phyloP scores from a whole-genome alignment of 2,329 filamentous ascomycete genomes.

The Fusarium oxysporum region DNA sequence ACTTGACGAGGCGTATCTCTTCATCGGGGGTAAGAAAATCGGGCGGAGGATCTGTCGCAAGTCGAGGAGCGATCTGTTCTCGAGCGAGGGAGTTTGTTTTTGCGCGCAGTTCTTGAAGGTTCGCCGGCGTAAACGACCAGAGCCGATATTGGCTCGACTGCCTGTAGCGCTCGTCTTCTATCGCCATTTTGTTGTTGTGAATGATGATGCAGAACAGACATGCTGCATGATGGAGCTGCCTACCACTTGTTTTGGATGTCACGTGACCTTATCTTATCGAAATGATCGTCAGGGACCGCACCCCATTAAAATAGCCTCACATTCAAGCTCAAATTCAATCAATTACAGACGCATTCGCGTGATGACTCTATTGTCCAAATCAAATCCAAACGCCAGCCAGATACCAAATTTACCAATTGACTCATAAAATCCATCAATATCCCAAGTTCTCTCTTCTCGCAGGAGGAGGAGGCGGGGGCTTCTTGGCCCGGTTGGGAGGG shows the following conservation, averaged over 20 bases:
- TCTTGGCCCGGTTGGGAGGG: slow-evolving; percentile 60
- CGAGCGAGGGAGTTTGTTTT: slow-evolving; percentile 83
- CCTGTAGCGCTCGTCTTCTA: slow-evolving; percentile 91
- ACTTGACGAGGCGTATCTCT: slow-evolving; percentile 83
- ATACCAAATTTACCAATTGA: slow-evolving; percentile 4
- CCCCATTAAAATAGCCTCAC: neutral
- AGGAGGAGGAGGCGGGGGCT: slow-evolving; percentile 53
- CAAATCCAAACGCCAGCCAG: slow-evolving; percentile 32
- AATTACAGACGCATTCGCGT: slow-evolving; percentile 37
- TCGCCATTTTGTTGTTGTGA: slow-evolving; percentile 66
- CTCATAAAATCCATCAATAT: slow-evolving; percentile 30
- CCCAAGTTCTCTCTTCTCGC: slow-evolving; percentile 48
- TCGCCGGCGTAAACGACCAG: slow-evolving; percentile 88
- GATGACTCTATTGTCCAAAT: slow-evolving; percentile 33
- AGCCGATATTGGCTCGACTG: slow-evolving; percentile 89
- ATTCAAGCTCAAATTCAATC: slow-evolving; percentile 5
- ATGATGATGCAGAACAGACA: slow-evolving; percentile 4
- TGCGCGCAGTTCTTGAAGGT: slow-evolving; percentile 76
- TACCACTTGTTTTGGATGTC: slow-evolving; percentile 1
- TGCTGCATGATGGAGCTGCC: neutral
- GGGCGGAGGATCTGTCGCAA: slow-evolving; percentile 69
- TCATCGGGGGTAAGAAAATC: slow-evolving; percentile 86
- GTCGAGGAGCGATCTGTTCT: slow-evolving; percentile 67
- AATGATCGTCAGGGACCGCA: neutral
- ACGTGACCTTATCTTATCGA: slow-evolving; percentile 34